Percentiles rank a stretch among this genome's conserved stretches.
These are phyloP conservation scores for Polyplosphaeria fusca DNA, from an alignment of 495 filamentous ascomycete genomes.

Conservation along the genomic window DNA sequence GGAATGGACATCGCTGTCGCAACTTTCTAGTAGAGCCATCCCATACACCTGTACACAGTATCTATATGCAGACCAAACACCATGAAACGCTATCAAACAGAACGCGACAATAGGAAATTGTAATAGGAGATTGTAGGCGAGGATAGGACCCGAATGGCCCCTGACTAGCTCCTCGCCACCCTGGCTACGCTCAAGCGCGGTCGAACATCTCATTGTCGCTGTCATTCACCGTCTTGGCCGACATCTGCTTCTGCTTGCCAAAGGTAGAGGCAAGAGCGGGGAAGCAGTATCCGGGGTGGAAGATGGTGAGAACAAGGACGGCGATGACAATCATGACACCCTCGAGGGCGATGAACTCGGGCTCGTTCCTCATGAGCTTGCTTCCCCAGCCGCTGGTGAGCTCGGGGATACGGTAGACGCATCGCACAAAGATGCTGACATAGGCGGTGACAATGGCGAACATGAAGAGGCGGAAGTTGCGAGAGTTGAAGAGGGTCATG, in stretches of 20 bases:
- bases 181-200: slow-evolving; percentile 10
- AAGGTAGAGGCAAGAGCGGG: slow-evolving; percentile 21
- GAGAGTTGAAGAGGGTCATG: slow-evolving; percentile 1
- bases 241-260: slow-evolving; percentile 7
- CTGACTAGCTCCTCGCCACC: too few relatives aligned
- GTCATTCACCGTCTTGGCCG: neutral
- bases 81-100: too few relatives aligned
- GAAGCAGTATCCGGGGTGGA: slow-evolving; percentile 33
- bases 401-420: slow-evolving; percentile 41
- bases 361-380: slow-evolving; percentile 28
- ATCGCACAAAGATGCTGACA: slow-evolving; percentile 34
- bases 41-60: too few relatives aligned
- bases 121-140: too few relatives aligned
- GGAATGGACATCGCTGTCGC: too few relatives aligned
- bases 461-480: slow-evolving; percentile 25
- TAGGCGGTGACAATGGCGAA: slow-evolving; percentile 26
- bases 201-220: slow-evolving; percentile 19
- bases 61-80: too few relatives aligned
- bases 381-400: slow-evolving; percentile 36
- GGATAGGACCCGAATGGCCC: too few relatives aligned
- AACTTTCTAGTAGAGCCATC: too few relatives aligned
- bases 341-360: slow-evolving; percentile 32
- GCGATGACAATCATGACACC: slow-evolving; percentile 32
- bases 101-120: too few relatives aligned
- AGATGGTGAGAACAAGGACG: slow-evolving; percentile 16